These are phyloP conservation scores for Opeltia flavorubescens DNA, from an alignment of 495 filamentous ascomycete genomes.

Conservation along the genomic window DNA sequence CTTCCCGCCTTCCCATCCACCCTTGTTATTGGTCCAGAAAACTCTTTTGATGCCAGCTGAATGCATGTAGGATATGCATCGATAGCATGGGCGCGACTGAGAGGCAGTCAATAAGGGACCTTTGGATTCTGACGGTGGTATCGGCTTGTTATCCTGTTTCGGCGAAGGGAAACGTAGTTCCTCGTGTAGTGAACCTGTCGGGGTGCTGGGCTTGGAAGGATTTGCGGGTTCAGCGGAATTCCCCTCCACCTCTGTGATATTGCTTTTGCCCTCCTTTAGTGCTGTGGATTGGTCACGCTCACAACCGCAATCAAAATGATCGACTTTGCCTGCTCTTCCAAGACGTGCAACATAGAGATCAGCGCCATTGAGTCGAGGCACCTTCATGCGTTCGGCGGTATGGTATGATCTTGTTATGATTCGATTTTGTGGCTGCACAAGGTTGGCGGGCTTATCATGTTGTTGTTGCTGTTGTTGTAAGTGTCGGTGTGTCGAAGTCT, in stretches of 20 bases:
- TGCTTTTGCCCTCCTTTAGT: background rate
- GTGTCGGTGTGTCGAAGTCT: background rate
- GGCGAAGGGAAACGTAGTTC: constrained; percentile 18
- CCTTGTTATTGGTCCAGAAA: constrained; percentile 35
- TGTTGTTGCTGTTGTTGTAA: too few relatives aligned
- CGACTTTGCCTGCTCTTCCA: constrained; percentile 12
- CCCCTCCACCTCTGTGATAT: background rate
- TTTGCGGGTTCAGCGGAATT: background rate
- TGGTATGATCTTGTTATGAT: constrained; percentile 2
- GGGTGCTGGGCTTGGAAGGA: background rate
- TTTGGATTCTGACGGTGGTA: background rate
- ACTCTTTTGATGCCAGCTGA: constrained; percentile 38
- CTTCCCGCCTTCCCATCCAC: constrained; percentile 35
- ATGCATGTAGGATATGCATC: constrained; percentile 36
- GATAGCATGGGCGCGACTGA: constrained; percentile 34
- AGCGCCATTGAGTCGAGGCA: constrained; percentile 31
- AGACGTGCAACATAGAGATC: constrained; percentile 38
- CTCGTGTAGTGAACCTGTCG: constrained; percentile 30
- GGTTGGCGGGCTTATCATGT: background rate
- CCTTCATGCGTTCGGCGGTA: constrained; percentile 27
- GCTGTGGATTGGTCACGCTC: background rate
- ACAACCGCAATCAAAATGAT: constrained; percentile 1
- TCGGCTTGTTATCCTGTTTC: too few relatives aligned
- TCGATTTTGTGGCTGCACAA: background rate
- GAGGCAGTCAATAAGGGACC: constrained; percentile 13